phyloP scores from a whole-genome alignment of 1,284 basidiomycete species.

The Melampsora americana region DNA sequence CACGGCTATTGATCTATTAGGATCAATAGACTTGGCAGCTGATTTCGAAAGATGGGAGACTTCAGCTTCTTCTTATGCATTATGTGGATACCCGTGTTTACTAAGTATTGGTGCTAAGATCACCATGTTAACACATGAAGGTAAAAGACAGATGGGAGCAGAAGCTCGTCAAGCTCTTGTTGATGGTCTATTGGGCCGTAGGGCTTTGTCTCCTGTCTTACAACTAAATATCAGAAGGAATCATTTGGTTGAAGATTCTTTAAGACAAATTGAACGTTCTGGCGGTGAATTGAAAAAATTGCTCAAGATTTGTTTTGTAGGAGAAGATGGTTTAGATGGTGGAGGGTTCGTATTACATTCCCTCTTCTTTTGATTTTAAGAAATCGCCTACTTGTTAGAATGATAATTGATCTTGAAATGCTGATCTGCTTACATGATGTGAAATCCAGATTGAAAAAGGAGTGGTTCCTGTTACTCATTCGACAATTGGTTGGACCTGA shows the following conservation, averaged over 20 bases:
- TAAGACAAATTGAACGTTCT: slow-evolving; percentile 45
- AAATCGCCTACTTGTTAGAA: background rate
- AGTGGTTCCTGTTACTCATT: slow-evolving; percentile 51
- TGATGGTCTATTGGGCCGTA: slow-evolving; percentile 43
- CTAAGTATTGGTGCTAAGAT: slow-evolving; percentile 50
- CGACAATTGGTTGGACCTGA: slow-evolving; percentile 48
- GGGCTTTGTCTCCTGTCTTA: slow-evolving; percentile 46
- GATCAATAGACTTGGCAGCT: slow-evolving; percentile 6
- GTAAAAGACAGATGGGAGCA: slow-evolving; percentile 47
- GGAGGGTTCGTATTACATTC: slow-evolving; percentile 27
- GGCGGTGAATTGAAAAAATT: slow-evolving; percentile 48
- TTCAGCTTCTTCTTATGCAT: slow-evolving; percentile 44
- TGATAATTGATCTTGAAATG: background rate
- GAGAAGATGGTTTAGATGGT: slow-evolving; percentile 50
- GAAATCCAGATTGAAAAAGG: slow-evolving; percentile 47
- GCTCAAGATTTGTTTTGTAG: slow-evolving; percentile 48
- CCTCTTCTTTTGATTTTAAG: background rate
- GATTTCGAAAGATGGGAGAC: slow-evolving; percentile 38
- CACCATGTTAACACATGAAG: slow-evolving; percentile 48
- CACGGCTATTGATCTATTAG: slow-evolving; percentile 15
- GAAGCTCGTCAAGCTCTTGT: slow-evolving; percentile 47
- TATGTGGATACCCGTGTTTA: slow-evolving; percentile 51
- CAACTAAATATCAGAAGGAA: slow-evolving; percentile 46
- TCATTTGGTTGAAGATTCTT: slow-evolving; percentile 48
- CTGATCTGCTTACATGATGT: background rate